A percentile compares a stretch with the other conserved stretches of the same genome.
Evolutionary conservation across 331 rosid genomes (phyloP).

Genomic region (Acacia concinna): DNA sequence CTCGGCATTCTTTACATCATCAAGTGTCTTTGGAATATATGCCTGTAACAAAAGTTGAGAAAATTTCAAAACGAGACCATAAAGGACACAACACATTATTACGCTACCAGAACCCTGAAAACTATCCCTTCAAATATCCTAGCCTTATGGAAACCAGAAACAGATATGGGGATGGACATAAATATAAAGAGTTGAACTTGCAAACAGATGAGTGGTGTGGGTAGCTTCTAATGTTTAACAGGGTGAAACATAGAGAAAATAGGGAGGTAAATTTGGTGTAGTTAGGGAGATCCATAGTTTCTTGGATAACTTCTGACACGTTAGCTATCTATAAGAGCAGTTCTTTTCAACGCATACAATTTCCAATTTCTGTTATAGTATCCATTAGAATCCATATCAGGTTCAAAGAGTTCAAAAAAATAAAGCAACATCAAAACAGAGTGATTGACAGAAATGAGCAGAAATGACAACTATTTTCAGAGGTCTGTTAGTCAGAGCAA

Average conservation of each 20-base stretch:
- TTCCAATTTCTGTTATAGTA: neutral
- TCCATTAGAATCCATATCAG: slow-evolving; percentile 5
- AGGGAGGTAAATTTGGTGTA: neutral
- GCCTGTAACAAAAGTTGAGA: slow-evolving; percentile 45
- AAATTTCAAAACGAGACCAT: slow-evolving; percentile 2
- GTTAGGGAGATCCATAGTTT: neutral
- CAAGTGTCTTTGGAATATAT: slow-evolving; percentile 77
- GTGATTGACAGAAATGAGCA: neutral
- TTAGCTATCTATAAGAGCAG: neutral
- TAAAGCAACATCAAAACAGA: neutral
- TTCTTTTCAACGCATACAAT: neutral
- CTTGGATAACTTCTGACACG: neutral
- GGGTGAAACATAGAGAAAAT: neutral
- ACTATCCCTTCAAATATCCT: neutral
- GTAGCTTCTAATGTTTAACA: neutral
- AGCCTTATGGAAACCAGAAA: neutral
- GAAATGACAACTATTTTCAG: neutral
- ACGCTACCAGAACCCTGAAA: slow-evolving; percentile 1
- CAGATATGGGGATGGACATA: neutral
- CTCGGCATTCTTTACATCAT: slow-evolving; percentile 72
- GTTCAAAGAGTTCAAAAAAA: neutral
- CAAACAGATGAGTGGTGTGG: neutral
- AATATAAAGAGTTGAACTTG: neutral
- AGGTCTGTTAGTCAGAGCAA: neutral
- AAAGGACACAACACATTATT: neutral